phyloP scores from a whole-genome alignment of 805 yeast species.

The Candida sakaeoensis region DNA sequence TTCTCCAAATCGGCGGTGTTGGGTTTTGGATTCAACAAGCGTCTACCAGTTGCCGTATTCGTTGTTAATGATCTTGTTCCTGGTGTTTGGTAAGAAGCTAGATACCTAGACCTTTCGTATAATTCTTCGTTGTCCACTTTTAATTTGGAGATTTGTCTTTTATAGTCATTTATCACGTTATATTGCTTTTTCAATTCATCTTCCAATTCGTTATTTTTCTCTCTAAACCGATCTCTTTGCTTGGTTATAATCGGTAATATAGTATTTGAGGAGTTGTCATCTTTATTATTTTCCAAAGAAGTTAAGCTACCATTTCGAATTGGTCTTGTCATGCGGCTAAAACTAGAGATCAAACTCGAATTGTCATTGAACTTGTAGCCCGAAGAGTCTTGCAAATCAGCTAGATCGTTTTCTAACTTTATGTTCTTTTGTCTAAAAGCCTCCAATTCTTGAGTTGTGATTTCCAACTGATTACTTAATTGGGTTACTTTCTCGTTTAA shows the following conservation, averaged over 20 bases:
- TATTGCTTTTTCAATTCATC: conserved; percentile 66
- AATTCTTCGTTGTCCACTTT: conserved; percentile 74
- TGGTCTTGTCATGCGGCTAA: conserved; percentile 22
- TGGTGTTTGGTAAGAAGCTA: conserved; percentile 44
- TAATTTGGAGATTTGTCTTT: conserved; percentile 58
- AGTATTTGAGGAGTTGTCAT: conserved; percentile 36
- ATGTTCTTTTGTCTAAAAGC: conserved; percentile 46
- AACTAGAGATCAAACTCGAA: conserved; percentile 64
- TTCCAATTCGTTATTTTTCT: conserved; percentile 79
- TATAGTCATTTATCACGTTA: conserved; percentile 52
- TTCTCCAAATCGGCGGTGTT: conserved; percentile 48
- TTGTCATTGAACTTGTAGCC: conserved; percentile 50
- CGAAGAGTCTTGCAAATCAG: conserved; percentile 45
- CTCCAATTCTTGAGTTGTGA: conserved; percentile 34
- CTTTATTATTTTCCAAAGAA: conserved; percentile 7
- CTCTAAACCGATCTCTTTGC: conserved; percentile 90
- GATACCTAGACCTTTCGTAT: conserved; percentile 71
- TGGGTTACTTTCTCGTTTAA: conserved; percentile 35
- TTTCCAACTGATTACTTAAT: conserved; percentile 37
- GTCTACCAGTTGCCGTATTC: conserved; percentile 12
- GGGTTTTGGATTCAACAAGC: conserved; percentile 28
- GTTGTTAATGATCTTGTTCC: conserved; percentile 11
- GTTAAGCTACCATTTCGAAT: conserved; percentile 20
- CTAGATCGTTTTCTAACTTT: conserved; percentile 72
- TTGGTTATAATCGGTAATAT: conserved; percentile 85